Evolutionary conservation across 1,284 basidiomycete genomes (phyloP), one percentile per base, ranked within the genome.

Genomic region (Ganoderma boninense): DNA sequence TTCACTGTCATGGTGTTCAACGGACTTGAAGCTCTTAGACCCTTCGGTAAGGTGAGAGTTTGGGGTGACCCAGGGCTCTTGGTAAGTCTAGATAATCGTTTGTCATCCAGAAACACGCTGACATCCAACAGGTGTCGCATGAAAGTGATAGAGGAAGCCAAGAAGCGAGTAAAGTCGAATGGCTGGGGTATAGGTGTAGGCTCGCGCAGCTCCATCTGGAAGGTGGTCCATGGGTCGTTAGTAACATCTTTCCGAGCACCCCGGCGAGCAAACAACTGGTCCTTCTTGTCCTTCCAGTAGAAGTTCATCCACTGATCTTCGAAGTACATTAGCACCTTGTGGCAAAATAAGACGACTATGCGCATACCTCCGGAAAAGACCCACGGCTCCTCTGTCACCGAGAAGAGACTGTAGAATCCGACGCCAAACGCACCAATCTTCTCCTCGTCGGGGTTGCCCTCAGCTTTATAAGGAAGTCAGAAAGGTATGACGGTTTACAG

Each of bases 221-320:
- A 98, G 0, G 92, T 89, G 4, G 97, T 98, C 96, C 96, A 98
- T 14, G 86, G 83, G 65, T 83, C 82, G 20, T 71, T 77, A 5
- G 72, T 72, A 4, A 69, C 70, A 64, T 79, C 81, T 2, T 91
- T 90, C 8, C 94, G 83, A 61, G 85, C 80, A 4, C 95, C 95
- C 46, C 94, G 88, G 43, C 95, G 89, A 18, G 93, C 95, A 70
- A 92, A 92, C 0, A 97, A 85, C 89, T 93, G 92, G 77, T 97
- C 95, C 77, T 93, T 94, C 76, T 93, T 92, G 76, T 95, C 94
- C 79, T 97, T 97, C 97, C 97, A 99, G 80, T 98, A 95, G 80
- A 99, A 99, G 2, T 94, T 94, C 96, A 98, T 98, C 91, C 94
- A 96, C 79, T 95, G 89, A 64, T 88, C 91, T 93, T 66, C 29